Base-by-base conservation (phyloP, 1,139 yeast genomes). In the Sugiyamaella paludigena region DNA sequence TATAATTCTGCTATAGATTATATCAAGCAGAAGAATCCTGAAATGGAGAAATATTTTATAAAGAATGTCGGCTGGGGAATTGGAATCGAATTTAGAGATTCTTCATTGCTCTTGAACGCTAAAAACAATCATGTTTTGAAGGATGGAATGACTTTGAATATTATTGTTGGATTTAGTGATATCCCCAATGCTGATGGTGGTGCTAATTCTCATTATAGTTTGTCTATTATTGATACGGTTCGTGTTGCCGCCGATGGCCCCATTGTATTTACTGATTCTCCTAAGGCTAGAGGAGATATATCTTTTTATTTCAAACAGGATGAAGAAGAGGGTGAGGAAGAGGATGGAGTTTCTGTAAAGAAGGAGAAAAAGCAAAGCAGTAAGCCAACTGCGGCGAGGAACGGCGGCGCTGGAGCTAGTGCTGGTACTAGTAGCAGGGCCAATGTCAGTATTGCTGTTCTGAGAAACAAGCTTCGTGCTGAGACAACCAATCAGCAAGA, bases 71-170 rank as follows among this genome's bases (percentile, higher is more conserved):
- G 98, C 48, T 87, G 95, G 80, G 75, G 88, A 51, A 83, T 87
- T 55, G 98, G 98, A 50, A 79, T 92, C 58, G 97, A 89, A 64
- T 88, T 87, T 64, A 79, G 96, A 67, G 97, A 91, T 65, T 78
- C 92, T 0, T 72, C 84, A 1, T 80, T 87, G 56, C 75, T 89
- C 29, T 72, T 92, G 51, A 87, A 86, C 61, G 74, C 78, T 27
- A 91, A 87, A 62, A 86, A 81, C 65, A 87, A 83, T 40, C 77
- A 95, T 58, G 71, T 68, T 28, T 72, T 92, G 51, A 76, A 76
- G 51, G 84, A 81, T 55, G 92, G 92, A 35, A 84, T 88, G 65
- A 81, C 89, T 12, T 76, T 89, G 50, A 83, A 88, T 40, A 70
- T 92, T 50, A 80, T 87, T 3, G 71, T 91, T 53, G 97, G 97